phyloP scores from a whole-genome alignment of 2,329 filamentous ascomycete genomes.

The Dendrostoma leiphaemia region DNA sequence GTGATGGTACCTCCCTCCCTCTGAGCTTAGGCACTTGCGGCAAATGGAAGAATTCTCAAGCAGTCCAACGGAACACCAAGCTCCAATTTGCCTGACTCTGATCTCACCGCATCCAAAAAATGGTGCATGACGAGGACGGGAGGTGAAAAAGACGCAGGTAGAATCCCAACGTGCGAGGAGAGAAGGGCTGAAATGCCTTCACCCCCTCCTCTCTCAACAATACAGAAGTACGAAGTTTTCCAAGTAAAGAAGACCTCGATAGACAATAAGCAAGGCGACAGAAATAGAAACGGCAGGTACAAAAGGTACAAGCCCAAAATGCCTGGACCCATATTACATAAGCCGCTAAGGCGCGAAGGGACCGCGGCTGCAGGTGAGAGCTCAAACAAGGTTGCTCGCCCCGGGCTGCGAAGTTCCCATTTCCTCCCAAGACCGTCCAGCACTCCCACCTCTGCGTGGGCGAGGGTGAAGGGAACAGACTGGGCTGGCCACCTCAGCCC shows the following conservation, averaged over 20 bases:
- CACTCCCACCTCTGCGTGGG: not conserved
- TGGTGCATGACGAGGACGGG: not conserved
- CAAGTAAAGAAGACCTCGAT: too few species aligned
- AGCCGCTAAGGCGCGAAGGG: not conserved
- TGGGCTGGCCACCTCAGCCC: slow-evolving; percentile 5
- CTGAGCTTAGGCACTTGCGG: slow-evolving; percentile 5
- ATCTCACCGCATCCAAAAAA: not conserved
- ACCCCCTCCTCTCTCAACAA: too few species aligned
- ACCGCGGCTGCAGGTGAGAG: slow-evolving; percentile 9
- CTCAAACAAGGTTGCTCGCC: slow-evolving; percentile 2
- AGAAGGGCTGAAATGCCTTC: too few species aligned
- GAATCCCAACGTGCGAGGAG: too few species aligned
- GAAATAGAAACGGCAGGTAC: too few species aligned
- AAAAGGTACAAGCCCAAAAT: too few species aligned
- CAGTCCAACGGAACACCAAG: slow-evolving; percentile 4
- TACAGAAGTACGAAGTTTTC: too few species aligned
- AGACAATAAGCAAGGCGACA: too few species aligned
- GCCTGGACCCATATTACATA: slow-evolving; percentile 5
- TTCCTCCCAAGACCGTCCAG: not conserved
- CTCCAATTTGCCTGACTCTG: not conserved
- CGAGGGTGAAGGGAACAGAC: too few species aligned
- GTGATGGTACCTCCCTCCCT: not conserved
- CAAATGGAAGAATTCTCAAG: not conserved
- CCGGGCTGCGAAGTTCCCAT: not conserved
- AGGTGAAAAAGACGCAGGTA: not conserved